Percentiles rank a stretch among this genome's conserved stretches.
These are phyloP conservation scores for Metschnikowia shivogae DNA, from an alignment of 805 yeast genomes.

Conservation along the genomic window DNA sequence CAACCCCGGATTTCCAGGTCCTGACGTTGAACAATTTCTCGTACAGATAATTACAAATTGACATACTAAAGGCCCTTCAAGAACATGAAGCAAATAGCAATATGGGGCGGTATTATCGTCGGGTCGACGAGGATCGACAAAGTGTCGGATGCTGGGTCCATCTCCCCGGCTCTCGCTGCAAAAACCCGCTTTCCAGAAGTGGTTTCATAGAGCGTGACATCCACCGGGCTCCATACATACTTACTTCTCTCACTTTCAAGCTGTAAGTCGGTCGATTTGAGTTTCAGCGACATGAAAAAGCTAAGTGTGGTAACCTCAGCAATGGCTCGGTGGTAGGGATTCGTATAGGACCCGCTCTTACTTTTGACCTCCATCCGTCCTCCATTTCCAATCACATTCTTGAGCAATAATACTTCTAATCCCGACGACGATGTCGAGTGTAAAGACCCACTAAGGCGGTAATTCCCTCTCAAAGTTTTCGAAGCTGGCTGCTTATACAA, in stretches of 20 bases:
- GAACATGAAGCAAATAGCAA: slow-evolving; percentile 10
- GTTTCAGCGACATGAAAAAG: slow-evolving; percentile 8
- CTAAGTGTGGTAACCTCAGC: slow-evolving; percentile 1
- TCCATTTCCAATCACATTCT: slow-evolving; percentile 19
- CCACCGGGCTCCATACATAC: slow-evolving; percentile 9
- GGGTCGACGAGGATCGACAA: slow-evolving; percentile 8
- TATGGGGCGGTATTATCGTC: slow-evolving; percentile 7
- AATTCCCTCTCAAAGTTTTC: not conserved
- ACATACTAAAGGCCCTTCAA: not conserved
- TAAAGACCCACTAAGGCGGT: not conserved
- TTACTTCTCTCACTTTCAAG: slow-evolving; percentile 5
- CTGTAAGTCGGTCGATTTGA: slow-evolving; percentile 7
- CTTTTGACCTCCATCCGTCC: slow-evolving; percentile 14
- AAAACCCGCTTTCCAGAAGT: not conserved
- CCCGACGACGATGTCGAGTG: not conserved
- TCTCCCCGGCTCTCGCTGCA: not conserved
- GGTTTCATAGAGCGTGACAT: slow-evolving; percentile 7
- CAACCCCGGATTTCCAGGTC: slow-evolving; percentile 29
- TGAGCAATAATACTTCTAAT: not conserved
- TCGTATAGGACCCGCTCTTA: not conserved
- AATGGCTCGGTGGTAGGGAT: slow-evolving; percentile 2
- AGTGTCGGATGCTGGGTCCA: slow-evolving; percentile 1
- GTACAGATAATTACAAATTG: slow-evolving; percentile 16
- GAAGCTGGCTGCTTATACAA: not conserved
- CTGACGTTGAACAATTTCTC: slow-evolving; percentile 34